A percentile compares a stretch with the other conserved stretches of the same genome.
phyloP scores from a whole-genome alignment of 345 rosid genomes.

The Salix dunnii region DNA sequence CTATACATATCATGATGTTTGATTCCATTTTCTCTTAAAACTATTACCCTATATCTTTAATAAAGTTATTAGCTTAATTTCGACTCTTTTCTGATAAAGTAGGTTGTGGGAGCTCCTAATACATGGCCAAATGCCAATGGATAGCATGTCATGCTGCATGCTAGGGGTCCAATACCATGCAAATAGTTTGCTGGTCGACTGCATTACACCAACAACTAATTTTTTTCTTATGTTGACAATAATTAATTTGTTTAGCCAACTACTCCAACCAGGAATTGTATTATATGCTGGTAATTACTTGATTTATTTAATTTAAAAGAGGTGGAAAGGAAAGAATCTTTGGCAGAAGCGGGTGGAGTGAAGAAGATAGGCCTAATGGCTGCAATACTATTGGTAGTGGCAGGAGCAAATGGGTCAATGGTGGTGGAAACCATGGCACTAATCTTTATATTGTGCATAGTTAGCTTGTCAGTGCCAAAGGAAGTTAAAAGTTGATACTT shows the following conservation, averaged over 20 bases:
- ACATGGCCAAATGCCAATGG: background rate
- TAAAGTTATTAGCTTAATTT: background rate
- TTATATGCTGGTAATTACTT: background rate
- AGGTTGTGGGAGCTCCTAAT: background rate
- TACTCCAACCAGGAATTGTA: background rate
- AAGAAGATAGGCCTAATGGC: background rate
- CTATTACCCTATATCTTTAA: background rate
- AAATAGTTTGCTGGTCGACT: background rate
- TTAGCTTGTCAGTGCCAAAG: background rate
- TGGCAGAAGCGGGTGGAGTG: background rate
- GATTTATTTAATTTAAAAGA: background rate
- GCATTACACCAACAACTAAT: background rate
- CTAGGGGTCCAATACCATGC: background rate
- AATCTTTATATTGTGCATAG: background rate
- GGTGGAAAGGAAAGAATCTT: background rate
- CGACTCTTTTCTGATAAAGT: background rate
- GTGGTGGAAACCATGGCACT: background rate
- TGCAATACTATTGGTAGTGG: background rate
- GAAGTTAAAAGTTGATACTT: too few species aligned
- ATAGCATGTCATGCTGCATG: background rate
- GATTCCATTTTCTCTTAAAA: background rate
- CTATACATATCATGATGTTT: background rate
- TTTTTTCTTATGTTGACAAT: background rate
- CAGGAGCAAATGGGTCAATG: background rate
- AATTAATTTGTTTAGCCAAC: background rate